These are phyloP conservation scores for Ophiostoma fasciatum DNA, from an alignment of 2,329 filamentous ascomycete genomes.

Conservation along the genomic window DNA sequence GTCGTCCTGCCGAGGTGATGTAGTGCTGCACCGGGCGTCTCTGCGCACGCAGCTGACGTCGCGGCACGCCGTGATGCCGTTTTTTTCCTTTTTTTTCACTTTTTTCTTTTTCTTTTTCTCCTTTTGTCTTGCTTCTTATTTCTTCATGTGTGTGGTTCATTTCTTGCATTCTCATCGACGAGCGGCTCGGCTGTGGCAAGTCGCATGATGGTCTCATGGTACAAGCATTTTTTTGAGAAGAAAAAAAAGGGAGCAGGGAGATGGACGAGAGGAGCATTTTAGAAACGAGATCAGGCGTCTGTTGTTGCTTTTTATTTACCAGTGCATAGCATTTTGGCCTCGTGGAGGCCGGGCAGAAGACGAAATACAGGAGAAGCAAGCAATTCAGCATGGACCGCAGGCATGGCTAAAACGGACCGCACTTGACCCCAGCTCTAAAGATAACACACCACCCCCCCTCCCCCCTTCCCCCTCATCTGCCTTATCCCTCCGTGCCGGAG, in stretches of 20 bases:
- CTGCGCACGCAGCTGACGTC: no score
- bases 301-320: no score
- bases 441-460: no score
- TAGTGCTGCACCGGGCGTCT: slow-evolving; percentile 12
- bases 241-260: not conserved
- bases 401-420: not conserved
- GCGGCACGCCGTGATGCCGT: not conserved
- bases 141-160: not conserved
- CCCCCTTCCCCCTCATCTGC: no score
- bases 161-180: not conserved
- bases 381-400: not conserved
- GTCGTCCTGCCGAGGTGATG: slow-evolving; percentile 18
- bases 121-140: not conserved
- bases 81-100: not conserved
- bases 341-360: no score
- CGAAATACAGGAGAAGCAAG: no score
- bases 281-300: no score
- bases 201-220: no score
- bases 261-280: not conserved
- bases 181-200: no score
- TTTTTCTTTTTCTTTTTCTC: not conserved
- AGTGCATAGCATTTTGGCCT: no score
- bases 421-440: no score
- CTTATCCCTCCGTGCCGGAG: slow-evolving; percentile 73
- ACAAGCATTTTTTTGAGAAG: not conserved